phyloP scores from a whole-genome alignment of 2,329 filamentous ascomycete genomes.

The Fusarium brevicatenulatum region DNA sequence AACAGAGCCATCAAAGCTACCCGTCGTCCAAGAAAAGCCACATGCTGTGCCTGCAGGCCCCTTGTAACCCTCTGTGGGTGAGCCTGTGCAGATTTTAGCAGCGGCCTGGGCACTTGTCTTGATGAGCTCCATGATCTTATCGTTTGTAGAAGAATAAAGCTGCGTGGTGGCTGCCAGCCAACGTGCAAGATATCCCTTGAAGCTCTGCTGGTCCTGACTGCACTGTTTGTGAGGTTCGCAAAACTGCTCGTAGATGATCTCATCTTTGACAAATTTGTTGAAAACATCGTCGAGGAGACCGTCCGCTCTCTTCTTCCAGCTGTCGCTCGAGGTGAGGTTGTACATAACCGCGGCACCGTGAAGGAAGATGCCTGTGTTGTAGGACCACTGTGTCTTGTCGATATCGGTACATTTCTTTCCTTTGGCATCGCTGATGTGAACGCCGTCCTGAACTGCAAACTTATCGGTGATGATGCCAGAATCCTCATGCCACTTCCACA shows the following conservation, averaged over 20 bases:
- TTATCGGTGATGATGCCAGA: conserved; percentile 66
- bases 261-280: conserved; percentile 63
- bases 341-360: conserved; percentile 70
- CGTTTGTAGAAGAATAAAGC: conserved; percentile 63
- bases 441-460: conserved; percentile 65
- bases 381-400: conserved; percentile 73
- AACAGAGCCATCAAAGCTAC: conserved; percentile 65
- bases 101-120: conserved; percentile 63
- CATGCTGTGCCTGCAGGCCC: conserved; percentile 70
- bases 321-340: conserved; percentile 63
- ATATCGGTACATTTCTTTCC: conserved; percentile 63
- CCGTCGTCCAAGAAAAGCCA: conserved; percentile 71
- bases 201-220: conserved; percentile 76
- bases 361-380: conserved; percentile 75
- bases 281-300: conserved; percentile 65
- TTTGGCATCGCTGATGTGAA: conserved; percentile 49
- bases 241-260: conserved; percentile 71
- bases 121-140: conserved; percentile 63
- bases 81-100: conserved; percentile 61
- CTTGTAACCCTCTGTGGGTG: conserved; percentile 53
- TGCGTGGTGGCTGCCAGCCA: conserved; percentile 69
- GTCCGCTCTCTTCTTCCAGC: conserved; percentile 68
- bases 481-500: conserved; percentile 72
- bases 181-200: conserved; percentile 79
- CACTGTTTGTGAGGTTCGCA: conserved; percentile 72